Base-by-base conservation (phyloP, 352 stramenopile species). In the Globisporangium spinosum region DNA sequence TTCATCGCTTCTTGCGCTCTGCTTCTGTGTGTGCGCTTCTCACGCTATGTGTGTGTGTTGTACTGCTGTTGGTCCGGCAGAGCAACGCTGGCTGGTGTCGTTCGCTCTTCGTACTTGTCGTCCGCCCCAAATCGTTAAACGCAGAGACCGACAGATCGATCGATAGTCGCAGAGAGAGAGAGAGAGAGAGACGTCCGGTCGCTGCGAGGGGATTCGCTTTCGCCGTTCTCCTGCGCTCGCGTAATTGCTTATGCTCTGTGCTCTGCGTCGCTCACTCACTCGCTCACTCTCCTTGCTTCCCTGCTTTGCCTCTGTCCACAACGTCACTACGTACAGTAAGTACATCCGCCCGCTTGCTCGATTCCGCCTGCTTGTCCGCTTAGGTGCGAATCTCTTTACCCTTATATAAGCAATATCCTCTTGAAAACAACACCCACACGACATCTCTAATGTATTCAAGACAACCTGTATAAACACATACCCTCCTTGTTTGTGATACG, bases 311-410 rank as follows among this genome's bases (percentile, higher is more conserved):
- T 65, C 59, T 65, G 43, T 65, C 43, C 59, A 65, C 60, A 65
- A 58, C 60, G 60, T 56, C 60, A 58, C 60, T 58, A 47, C 60
- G 60, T 22, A 40, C 45, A 65, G 27, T 55, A 25, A 40, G 35
- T 43, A 17, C 35, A 9, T 17, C 32, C 1, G 40, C n/a, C 12
- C 45, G 45, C 60, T 65, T 65, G 60, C 60, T 65, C 60, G 60
- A 65, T 65, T 65, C 49, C 40, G 2, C 12, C 55, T 17, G 43
- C 12, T 13, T 27, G 8, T 56, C 25, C 59, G 40, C 6, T 53
- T 57, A 56, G 22, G 23, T 64, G 22, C 40, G 40, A 45, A 1
- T 25, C 6, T 15, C 43, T 25, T 27, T 10, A 25, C 3, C 35
- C 58, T 45, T 22, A 3, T 9, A 17, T n/a, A 55, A 47, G n/a